Evolutionary conservation across 177 flowering plant species (phyloP), one percentile per base, ranked within the genome.

Genomic region (Tripterygium wilfordii): DNA sequence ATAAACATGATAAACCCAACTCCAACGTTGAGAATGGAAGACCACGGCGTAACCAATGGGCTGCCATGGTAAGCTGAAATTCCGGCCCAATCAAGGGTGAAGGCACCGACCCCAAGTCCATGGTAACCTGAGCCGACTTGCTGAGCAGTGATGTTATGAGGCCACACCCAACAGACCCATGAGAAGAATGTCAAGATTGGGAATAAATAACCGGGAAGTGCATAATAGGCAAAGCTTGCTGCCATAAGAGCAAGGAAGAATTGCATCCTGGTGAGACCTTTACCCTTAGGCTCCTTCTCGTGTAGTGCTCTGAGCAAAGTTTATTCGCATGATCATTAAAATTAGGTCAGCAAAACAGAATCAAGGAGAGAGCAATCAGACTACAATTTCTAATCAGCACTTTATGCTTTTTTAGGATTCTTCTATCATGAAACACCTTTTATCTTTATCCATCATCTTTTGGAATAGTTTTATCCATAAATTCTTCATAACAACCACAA

Each of bases 101-200:
- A 88, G 19, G 95, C 91, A 27, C 97, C 97, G 25, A 88, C 65
- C 1, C 97, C 97, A 12, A 90, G 91, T 17, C 97, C 97, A 51
- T 83, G 75, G 70, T 80, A 77, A 22, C 82, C 96, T 0, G 97
- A 90, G 0, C 97, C 97, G 20, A 90, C 53, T 62, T 90, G 97
- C 58, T 90, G 97, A 16, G 95, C 94, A 0, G 97, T 90, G 57
- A 90, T 77, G 65, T 74, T 90, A 8, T 59, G 68, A 0, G 97
- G 97, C 83, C 83, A 82, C 16, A 57, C 84, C 97, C 95, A 90
- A 48, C 97, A 90, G 5, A 90, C 89, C 97, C 97, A 90, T 25
- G 97, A 90, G 72, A 87, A 90, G 70, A 90, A 90, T 36, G 97
- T 79, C 56, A 90, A 61, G 19, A 90, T 78, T 36, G 82, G 77